Conservation (phyloP, 805 yeast genomes). For the Schizosaccharomyces japonicus region DNA sequence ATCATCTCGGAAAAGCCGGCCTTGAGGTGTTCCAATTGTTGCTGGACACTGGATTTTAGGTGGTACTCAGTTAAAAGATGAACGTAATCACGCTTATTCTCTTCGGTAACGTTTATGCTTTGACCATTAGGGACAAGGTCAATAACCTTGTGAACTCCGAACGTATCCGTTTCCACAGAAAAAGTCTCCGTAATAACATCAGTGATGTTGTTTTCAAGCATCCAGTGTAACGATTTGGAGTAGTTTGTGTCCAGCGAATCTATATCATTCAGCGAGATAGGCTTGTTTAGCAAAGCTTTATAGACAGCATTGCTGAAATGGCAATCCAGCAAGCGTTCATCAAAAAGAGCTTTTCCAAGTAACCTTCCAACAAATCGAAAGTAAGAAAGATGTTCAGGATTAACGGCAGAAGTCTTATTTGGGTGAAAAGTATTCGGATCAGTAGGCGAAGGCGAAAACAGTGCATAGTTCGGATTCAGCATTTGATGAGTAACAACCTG, state of each 20-base stretch:
- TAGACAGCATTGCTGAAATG: slow-evolving; percentile 90
- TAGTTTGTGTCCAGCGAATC: slow-evolving; percentile 82
- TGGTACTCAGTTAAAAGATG: slow-evolving; percentile 66
- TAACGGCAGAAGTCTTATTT: slow-evolving; percentile 70
- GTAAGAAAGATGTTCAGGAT: slow-evolving; percentile 78
- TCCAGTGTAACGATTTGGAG: slow-evolving; percentile 81
- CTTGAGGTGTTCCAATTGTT: slow-evolving; percentile 66
- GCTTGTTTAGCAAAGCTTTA: slow-evolving; percentile 54
- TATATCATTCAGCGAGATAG: slow-evolving; percentile 76
- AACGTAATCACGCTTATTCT: slow-evolving; percentile 76
- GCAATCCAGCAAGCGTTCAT: slow-evolving; percentile 66
- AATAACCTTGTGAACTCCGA: slow-evolving; percentile 64
- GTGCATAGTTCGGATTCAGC: slow-evolving; percentile 86
- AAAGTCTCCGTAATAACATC: slow-evolving; percentile 87
- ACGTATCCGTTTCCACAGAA: slow-evolving; percentile 78
- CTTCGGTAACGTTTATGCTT: slow-evolving; percentile 67
- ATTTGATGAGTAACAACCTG: slow-evolving; percentile 82
- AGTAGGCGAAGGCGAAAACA: slow-evolving; percentile 73
- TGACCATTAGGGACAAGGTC: slow-evolving; percentile 69
- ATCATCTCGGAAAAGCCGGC: slow-evolving; percentile 76
- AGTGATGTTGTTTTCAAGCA: slow-evolving; percentile 87
- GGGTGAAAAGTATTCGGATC: slow-evolving; percentile 92
- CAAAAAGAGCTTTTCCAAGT: slow-evolving; percentile 83
- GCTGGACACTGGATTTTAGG: slow-evolving; percentile 56
- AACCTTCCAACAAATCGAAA: slow-evolving; percentile 86